phyloP scores from a whole-genome alignment of 768 basidiomycete genomes.

The Boletus pseudopeckii region DNA sequence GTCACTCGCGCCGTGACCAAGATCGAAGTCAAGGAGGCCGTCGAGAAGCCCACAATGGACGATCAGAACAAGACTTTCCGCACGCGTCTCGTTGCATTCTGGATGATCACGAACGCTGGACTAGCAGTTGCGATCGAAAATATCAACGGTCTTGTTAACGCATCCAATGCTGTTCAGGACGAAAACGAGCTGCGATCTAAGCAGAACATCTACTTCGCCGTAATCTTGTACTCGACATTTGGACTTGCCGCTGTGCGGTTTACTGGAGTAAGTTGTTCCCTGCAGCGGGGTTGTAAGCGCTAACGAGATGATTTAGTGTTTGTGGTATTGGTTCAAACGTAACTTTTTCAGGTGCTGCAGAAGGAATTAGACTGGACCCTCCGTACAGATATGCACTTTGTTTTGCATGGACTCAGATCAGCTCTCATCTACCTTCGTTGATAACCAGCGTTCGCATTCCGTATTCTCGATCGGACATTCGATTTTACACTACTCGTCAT shows the following conservation, averaged over 20 bases:
- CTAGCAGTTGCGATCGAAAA: conserved; percentile 76
- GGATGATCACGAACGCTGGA: conserved; percentile 74
- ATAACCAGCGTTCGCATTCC: conserved; percentile 18
- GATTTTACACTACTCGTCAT: conserved; percentile 23
- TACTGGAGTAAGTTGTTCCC: conserved; percentile 54
- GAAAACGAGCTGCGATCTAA: conserved; percentile 39
- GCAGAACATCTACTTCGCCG: conserved; percentile 65
- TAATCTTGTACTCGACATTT: conserved; percentile 82
- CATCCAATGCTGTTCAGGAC: conserved; percentile 38
- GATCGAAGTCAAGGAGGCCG: conserved; percentile 56
- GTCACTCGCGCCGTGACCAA: conserved; percentile 84
- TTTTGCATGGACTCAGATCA: conserved; percentile 25
- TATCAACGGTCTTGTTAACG: conserved; percentile 57
- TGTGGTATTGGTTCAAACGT: conserved; percentile 79
- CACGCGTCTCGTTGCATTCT: conserved; percentile 77
- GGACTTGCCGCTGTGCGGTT: conserved; percentile 69
- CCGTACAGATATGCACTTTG: conserved; percentile 13
- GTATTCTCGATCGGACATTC: conserved; percentile 21
- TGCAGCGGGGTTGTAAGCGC: background rate
- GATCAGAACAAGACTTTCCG: conserved; percentile 93
- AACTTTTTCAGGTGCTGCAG: conserved; percentile 83
- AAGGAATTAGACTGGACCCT: conserved; percentile 46
- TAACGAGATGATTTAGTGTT: conserved; percentile 48
- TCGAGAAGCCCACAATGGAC: conserved; percentile 81
- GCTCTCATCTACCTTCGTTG: conserved; percentile 34